Base-by-base conservation (phyloP, 768 basidiomycete species). In the Amyloporia xantha region DNA sequence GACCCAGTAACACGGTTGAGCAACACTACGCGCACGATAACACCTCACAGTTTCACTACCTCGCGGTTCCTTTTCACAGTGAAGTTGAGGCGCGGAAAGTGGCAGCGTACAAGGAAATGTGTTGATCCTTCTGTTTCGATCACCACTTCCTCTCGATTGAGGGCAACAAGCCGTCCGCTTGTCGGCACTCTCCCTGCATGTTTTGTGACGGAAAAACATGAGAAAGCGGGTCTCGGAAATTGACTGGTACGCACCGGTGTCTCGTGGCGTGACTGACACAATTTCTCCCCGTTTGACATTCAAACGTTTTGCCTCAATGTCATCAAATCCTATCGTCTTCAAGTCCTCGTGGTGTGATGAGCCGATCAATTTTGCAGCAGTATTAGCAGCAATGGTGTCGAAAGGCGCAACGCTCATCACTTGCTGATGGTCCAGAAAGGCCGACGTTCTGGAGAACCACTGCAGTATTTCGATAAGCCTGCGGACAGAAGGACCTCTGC, bases 11-110 rank as follows among this genome's bases (percentile, higher is more conserved):
- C n/a, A n/a, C n/a, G n/a, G n/a, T n/a, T n/a, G n/a, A n/a, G n/a
- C n/a, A n/a, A n/a, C n/a, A n/a, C n/a, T n/a, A n/a, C n/a, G n/a
- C n/a, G n/a, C n/a, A n/a, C n/a, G n/a, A n/a, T n/a, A n/a, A 45
- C 10, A 27, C 44, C 19, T 48, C 26, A 60, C 9, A 61, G 49
- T 44, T 61, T 58, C 3, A 52, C 48, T 3, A 15, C 37, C 12
- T 26, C 20, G 5, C 43, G 17, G 11, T 20, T 36, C 15, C 47
- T 24, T 24, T 54, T 51, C 10, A 64, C 51, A 0, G 48, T 42
- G 37, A 60, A 66, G 38, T 58, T 56, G 11, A 67, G 47, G 40
- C 76, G 64, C 28, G 81, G 80, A 60, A 82, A 81, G 62, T 82
- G 80, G 47, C 69, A 73, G 39, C 71, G 69, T 17, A 78, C 52